A percentile compares a stretch with the other conserved stretches of the same genome.
Evolutionary conservation across 306 rosid genomes (phyloP).

Genomic region (Quercus variabilis): DNA sequence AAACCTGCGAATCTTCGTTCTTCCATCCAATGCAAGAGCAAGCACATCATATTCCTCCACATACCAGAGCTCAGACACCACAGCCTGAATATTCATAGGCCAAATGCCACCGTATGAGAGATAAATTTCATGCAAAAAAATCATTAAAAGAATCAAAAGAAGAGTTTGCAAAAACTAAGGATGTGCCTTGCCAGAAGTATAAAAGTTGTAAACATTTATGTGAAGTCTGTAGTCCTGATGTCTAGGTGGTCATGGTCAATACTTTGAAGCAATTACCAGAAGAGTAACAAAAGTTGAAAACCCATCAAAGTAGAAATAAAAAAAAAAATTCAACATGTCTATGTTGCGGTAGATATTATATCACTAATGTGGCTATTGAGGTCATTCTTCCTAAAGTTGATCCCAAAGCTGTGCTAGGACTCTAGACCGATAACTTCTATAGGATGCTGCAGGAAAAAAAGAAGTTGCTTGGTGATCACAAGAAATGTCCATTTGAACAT

Average conservation of each 20-base stretch:
- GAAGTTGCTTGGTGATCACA: not conserved
- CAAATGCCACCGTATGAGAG: not conserved
- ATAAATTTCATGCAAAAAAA: not conserved
- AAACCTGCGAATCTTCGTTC: constrained; percentile 67
- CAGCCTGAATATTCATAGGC: constrained; percentile 50
- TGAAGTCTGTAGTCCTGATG: not conserved
- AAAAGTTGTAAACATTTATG: not conserved
- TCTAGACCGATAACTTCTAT: not conserved
- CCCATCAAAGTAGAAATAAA: not conserved
- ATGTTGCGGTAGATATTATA: not conserved
- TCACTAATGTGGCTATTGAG: not conserved
- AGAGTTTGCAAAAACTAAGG: not conserved
- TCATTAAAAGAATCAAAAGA: not conserved
- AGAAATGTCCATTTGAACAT: not conserved
- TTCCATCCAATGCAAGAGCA: constrained; percentile 92
- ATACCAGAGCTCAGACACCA: constrained; percentile 86
- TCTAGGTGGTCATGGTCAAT: not conserved
- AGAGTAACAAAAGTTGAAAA: not conserved
- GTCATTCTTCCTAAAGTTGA: not conserved
- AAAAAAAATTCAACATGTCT: not conserved
- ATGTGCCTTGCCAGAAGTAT: not conserved
- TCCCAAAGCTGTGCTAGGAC: not conserved
- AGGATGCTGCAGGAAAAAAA: not conserved
- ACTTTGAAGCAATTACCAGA: not conserved
- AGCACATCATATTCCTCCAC: constrained; percentile 91